Conservation (phyloP, 345 rosid genomes). For the Citrus inodora region DNA sequence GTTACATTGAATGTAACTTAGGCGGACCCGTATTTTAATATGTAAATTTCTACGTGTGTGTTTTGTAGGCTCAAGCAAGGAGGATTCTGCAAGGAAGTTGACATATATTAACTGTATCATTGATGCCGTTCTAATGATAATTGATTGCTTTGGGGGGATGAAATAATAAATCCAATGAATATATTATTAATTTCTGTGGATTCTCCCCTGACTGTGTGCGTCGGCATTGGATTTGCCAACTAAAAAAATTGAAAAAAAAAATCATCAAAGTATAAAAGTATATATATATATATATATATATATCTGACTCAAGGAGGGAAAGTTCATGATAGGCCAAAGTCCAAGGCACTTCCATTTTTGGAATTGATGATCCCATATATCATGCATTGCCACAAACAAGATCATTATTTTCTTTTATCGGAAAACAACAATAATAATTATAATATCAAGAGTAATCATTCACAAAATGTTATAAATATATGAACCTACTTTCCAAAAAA, state of each 20-base stretch:
- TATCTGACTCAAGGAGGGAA: neutral
- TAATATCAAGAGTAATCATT: neutral
- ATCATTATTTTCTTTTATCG: neutral
- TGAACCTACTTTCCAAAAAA: neutral
- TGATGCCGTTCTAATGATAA: too few relatives aligned
- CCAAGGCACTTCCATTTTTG: neutral
- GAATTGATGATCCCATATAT: neutral
- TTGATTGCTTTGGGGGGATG: too few relatives aligned
- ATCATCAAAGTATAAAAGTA: neutral
- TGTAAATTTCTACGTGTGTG: neutral
- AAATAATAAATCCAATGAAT: neutral
- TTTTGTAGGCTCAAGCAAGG: slow-evolving; percentile 78
- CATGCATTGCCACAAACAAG: neutral
- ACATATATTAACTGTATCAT: too few relatives aligned
- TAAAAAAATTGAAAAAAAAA: neutral
- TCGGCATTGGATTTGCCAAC: too few relatives aligned
- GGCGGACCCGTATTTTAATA: neutral
- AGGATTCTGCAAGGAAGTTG: slow-evolving; percentile 76
- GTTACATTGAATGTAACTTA: too few relatives aligned
- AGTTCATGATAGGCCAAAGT: neutral
- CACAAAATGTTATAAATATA: neutral
- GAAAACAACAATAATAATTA: neutral
- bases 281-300: neutral
- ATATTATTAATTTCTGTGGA: too few relatives aligned
- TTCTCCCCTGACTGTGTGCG: neutral